phyloP scores from a whole-genome alignment of 805 yeast genomes.

The Trichomonascus vanleenenianus region DNA sequence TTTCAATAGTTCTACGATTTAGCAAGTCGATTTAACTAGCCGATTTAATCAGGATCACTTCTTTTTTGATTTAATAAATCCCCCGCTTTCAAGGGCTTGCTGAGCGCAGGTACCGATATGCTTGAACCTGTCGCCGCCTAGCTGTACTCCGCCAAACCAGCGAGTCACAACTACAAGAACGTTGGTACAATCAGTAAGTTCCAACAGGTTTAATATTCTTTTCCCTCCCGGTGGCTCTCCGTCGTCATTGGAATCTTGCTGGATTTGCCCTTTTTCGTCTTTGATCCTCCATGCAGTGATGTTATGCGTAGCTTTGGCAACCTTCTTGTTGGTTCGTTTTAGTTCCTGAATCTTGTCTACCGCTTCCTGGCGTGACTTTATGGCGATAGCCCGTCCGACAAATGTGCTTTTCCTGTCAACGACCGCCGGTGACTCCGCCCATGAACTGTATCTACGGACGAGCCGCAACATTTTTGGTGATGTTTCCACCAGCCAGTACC shows the following conservation, averaged over 20 bases:
- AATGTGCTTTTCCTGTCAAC: slow-evolving; percentile 81
- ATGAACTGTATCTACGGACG: slow-evolving; percentile 22
- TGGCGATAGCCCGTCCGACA: slow-evolving; percentile 63
- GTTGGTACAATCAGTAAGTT: slow-evolving; percentile 62
- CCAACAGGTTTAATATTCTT: slow-evolving; percentile 67
- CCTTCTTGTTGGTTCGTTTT: slow-evolving; percentile 53
- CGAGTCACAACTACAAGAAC: slow-evolving; percentile 80
- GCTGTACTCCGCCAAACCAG: slow-evolving; percentile 87
- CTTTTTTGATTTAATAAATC: background rate
- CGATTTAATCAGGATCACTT: too few species aligned
- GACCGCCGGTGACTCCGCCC: slow-evolving; percentile 73
- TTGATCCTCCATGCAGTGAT: slow-evolving; percentile 87
- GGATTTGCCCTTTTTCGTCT: slow-evolving; percentile 43
- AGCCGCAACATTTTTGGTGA: too few species aligned
- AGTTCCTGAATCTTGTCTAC: slow-evolving; percentile 42
- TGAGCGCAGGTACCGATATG: slow-evolving; percentile 52
- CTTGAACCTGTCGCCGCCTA: slow-evolving; percentile 66
- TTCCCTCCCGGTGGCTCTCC: slow-evolving; percentile 97
- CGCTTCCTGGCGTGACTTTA: slow-evolving; percentile 62
- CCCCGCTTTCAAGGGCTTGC: slow-evolving; percentile 39
- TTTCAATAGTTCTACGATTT: too few species aligned
- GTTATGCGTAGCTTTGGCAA: slow-evolving; percentile 64
- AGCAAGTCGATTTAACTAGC: too few species aligned
- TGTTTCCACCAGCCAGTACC: too few species aligned
- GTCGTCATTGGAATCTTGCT: slow-evolving; percentile 90